Evolutionary conservation across 1,139 yeast species (phyloP), one percentile per base, ranked within the genome.

Genomic region (Blastobotrys raffinosifermentans): DNA sequence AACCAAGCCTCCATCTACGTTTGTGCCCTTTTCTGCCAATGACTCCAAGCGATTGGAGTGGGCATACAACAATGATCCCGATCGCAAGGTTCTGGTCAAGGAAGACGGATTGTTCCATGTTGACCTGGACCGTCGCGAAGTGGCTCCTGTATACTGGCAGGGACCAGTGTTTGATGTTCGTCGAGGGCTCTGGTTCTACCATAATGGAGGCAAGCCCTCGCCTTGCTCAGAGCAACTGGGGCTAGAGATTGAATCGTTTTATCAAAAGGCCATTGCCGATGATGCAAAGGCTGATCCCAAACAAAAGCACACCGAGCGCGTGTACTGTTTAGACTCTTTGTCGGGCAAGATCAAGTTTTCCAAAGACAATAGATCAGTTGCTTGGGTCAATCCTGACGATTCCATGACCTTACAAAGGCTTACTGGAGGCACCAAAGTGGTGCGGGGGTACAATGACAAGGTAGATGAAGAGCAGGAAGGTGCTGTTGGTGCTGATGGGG

Each of bases 81-180:
- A 32, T n/a, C 38, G 34, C 8, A 33, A 31, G 19, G 67, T 82
- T 2, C 72, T 74, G 2, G 96, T 89, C 3, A 81, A 81, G 51
- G 96, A 86, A 50, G 98, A 89, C 51, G 73, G 75, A 21, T 62
- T 89, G 29, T 84, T 82, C 50, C 75, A 78, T 50, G 96, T 87
- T 2, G 75, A 85, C 51, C 47, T 89, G 19, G 48, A 57, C 2
- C 58, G 63, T 5, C 69, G 77, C 56, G 70, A 70, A 37, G 58
- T 89, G 49, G 48, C 64, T 1, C 94, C 97, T 0, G 72, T 80
- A 0, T 89, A 80, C 57, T 89, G 97, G 97, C 80, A 77, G 2
- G 97, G 97, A 1, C 94, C 96, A 0, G 64, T 68, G 1, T 91
- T 78, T 54, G 91, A 83, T 45, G 84, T 89, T 1, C 68, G 96